Base-by-base conservation (phyloP, 306 rosid species). In the Sphenostylis stenocarpa region DNA sequence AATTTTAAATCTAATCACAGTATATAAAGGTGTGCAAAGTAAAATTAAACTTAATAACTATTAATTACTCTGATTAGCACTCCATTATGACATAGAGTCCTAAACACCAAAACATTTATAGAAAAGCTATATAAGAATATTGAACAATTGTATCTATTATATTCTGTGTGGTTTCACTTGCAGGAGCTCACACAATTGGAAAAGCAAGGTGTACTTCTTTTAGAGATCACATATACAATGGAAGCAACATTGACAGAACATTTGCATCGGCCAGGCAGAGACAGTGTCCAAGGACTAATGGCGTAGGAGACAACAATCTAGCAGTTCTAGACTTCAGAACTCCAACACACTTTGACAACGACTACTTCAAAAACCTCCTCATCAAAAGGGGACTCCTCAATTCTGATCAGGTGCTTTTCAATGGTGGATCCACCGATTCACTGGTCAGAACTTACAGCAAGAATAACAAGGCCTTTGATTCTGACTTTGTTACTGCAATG, bases 181-280 rank as follows among this genome's bases (percentile, higher is more conserved):
- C 36, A 93, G 97, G 97, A 29, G 82, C 88, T 0, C 98, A 90
- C 85, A 94, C 98, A 28, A 87, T 91, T 14, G 98, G 98, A 4
- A 73, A 75, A 71, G 85, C 98, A 45, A 87, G 77, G 78, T 94
- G 98, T n/a, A 38, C 76, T n/a, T 0, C 3, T 16, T 94, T 91
- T 86, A 87, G 91, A 77, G 0, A 1, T 3, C 85, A 73, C 47
- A 81, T 94, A 62, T 87, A 94, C 81, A 85, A 78, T 8, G 91
- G 92, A 24, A 66, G 20, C 49, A 82, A 89, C 77, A 90, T 94
- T 1, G 90, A 90, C 17, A 14, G 52, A 9, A 75, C 87, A 60
- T 91, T 94, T 53, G 96, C 97, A 2, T 21, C 80, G 49, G 52
- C 62, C 0, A 94, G 81, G 61, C 89, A 72, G 53, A 64, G 33